Evolutionary conservation across 108 stramenopile species (phyloP), one percentile per base, ranked within the genome.

Genomic region (Skeletonema marinoi): DNA sequence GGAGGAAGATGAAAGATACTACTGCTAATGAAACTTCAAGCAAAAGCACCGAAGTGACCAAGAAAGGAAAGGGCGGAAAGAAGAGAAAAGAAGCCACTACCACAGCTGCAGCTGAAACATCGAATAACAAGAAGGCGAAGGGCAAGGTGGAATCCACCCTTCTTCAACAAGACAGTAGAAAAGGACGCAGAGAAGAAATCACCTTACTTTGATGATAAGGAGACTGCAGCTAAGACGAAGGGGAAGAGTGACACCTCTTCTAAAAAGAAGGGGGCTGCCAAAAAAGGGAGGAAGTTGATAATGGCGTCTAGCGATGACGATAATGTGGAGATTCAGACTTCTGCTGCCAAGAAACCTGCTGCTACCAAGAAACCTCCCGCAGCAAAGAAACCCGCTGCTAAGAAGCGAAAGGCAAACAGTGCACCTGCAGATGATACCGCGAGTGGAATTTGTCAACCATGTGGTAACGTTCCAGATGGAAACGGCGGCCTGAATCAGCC

Each of bases 401-500:
- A 41, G 32, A 60, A 25, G 58, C 19, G 17, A 67, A 30, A 36
- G 32, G 30, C 48, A 60, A 71, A 60, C 30, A 31, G 38, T 25
- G 25, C 21, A 36, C 29, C 71, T 14, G 58, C 9, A 2, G n/a
- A 56, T 56, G 25, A 25, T 56, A 4, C 54, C 1, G 21, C 1
- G 25, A 32, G 16, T 32, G 32, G 13, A 81, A 39, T 48, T 32
- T 32, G 29, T 32, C 68, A 60, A 68, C 70, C 54, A 70, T 29
- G 12, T 2, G 75, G 29, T 35, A 72, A 50, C 32, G 39, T 74
- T 46, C 75, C 71, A 9, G 92, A 93, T 68, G 75, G 78, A 32
- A 81, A 82, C 46, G 85, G 85, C 0, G 83, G 73, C 21, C 42
- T 86, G 35, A 80, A 83, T 32, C 67, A 79, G 31, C 77, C 71